A percentile compares a stretch with the other conserved stretches of the same genome.
phyloP scores from a whole-genome alignment of 495 filamentous ascomycete species.

The Aspergillus hancockii region DNA sequence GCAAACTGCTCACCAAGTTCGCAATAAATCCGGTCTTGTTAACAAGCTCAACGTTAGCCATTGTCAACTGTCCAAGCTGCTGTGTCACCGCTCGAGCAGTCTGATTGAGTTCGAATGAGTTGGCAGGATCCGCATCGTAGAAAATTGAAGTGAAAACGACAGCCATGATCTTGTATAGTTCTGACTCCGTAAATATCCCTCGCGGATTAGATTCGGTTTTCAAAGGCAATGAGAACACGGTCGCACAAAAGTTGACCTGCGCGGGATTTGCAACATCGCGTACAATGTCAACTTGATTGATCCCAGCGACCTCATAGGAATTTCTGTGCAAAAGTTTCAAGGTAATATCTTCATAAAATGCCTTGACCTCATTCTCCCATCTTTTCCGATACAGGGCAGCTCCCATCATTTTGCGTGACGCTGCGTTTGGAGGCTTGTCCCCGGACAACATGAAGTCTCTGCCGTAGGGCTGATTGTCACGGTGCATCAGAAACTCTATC shows the following conservation, averaged over 20 bases:
- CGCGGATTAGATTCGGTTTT: conserved; percentile 60
- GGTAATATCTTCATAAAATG: conserved; percentile 56
- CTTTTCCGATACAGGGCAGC: conserved; percentile 48
- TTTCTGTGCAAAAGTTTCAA: conserved; percentile 50
- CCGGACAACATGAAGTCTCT: conserved; percentile 58
- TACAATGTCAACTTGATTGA: conserved; percentile 64
- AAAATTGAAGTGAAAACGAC: conserved; percentile 64
- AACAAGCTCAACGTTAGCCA: conserved; percentile 63
- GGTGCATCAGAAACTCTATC: conserved; percentile 51
- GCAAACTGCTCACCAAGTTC: conserved; percentile 43
- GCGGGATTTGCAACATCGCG: conserved; percentile 63
- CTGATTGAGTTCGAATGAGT: conserved; percentile 62
- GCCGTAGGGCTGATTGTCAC: conserved; percentile 41
- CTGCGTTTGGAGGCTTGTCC: conserved; percentile 46
- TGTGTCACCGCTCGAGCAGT: conserved; percentile 53
- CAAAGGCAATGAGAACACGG: conserved; percentile 63
- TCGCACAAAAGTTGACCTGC: conserved; percentile 59
- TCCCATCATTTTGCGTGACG: conserved; percentile 49
- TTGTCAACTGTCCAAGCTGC: conserved; percentile 60
- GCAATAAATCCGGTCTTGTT: conserved; percentile 51
- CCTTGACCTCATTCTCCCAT: conserved; percentile 52
- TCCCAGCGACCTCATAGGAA: conserved; percentile 50
- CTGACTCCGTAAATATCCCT: conserved; percentile 56
- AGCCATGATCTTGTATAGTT: conserved; percentile 61
- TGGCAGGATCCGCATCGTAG: conserved; percentile 64